These are phyloP conservation scores for Maudiozyma serrabonitensis DNA, from an alignment of 805 yeast genomes.

Conservation along the genomic window DNA sequence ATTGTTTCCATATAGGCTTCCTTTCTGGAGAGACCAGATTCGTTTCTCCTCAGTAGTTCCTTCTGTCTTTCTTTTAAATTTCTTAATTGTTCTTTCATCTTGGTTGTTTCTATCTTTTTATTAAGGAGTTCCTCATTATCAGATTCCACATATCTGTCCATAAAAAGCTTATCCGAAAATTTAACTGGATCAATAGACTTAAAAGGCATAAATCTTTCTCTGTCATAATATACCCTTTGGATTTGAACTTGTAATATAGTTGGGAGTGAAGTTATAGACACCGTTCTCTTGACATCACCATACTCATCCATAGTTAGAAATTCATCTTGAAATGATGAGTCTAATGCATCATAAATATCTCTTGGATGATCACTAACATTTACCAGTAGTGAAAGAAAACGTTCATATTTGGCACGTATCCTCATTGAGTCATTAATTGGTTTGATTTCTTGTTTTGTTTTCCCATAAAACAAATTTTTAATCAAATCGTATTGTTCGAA, in stretches of 20 bases:
- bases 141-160: conserved; percentile 82
- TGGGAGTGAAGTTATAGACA: conserved; percentile 66
- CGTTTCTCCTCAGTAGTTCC: conserved; percentile 37
- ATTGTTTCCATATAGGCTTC: conserved; percentile 49
- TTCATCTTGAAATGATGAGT: conserved; percentile 67
- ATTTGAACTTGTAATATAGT: conserved; percentile 83
- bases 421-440: conserved; percentile 34
- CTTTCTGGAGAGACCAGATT: conserved; percentile 38
- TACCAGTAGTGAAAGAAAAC: conserved; percentile 73
- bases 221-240: conserved; percentile 86
- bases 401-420: conserved; percentile 49
- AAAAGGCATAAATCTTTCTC: conserved; percentile 60
- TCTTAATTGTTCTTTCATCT: conserved; percentile 51
- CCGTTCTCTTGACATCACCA: conserved; percentile 63
- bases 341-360: conserved; percentile 84
- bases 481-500: conserved; percentile 77
- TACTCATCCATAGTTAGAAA: conserved; percentile 54
- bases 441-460: conserved; percentile 64
- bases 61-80: conserved; percentile 36
- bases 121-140: conserved; percentile 41
- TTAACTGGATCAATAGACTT: conserved; percentile 78
- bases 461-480: conserved; percentile 76
- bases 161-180: conserved; percentile 63
- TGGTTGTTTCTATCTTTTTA: conserved; percentile 44
- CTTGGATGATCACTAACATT: conserved; percentile 84